Evolutionary conservation across 108 stramenopile genomes (phyloP).

Genomic region (Pelagomonas calceolata): DNA sequence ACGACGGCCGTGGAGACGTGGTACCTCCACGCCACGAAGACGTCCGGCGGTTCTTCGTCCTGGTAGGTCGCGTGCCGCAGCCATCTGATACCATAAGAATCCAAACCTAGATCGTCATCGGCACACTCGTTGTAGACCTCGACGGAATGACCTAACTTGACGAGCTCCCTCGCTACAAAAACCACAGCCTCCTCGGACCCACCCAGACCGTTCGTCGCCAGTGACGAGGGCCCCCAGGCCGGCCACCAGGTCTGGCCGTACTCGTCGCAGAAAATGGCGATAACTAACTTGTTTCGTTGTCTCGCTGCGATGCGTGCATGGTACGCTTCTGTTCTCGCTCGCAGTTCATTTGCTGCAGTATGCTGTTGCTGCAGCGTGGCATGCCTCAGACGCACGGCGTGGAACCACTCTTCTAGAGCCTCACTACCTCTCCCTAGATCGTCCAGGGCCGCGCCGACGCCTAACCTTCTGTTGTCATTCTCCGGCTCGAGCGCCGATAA

Average conservation of each 20-base stretch:
- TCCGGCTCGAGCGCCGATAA: no score
- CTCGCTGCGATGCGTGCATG: no score
- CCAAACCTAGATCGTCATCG: neutral
- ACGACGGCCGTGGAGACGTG: constrained; percentile 33
- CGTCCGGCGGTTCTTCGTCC: constrained; percentile 20
- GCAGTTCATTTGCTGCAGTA: no score
- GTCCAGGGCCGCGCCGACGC: constrained; percentile 8
- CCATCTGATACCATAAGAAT: neutral
- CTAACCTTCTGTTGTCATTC: neutral
- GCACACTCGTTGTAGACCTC: constrained; percentile 24
- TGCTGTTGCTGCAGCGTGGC: neutral
- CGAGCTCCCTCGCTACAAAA: constrained; percentile 31
- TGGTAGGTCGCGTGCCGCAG: constrained; percentile 12
- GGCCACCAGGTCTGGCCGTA: constrained; percentile 47
- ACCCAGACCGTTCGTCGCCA: constrained; percentile 25
- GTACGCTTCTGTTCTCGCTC: no score
- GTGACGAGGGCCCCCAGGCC: constrained; percentile 30
- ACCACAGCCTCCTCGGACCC: constrained; percentile 45
- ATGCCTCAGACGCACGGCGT: neutral
- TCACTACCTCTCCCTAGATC: neutral
- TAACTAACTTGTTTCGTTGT: neutral
- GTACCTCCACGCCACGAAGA: constrained; percentile 46
- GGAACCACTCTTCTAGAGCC: neutral
- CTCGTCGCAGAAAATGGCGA: constrained; percentile 41
- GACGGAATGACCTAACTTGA: constrained; percentile 26